phyloP scores from a whole-genome alignment of 345 rosid genomes.

The Hypericum androsaemum region DNA sequence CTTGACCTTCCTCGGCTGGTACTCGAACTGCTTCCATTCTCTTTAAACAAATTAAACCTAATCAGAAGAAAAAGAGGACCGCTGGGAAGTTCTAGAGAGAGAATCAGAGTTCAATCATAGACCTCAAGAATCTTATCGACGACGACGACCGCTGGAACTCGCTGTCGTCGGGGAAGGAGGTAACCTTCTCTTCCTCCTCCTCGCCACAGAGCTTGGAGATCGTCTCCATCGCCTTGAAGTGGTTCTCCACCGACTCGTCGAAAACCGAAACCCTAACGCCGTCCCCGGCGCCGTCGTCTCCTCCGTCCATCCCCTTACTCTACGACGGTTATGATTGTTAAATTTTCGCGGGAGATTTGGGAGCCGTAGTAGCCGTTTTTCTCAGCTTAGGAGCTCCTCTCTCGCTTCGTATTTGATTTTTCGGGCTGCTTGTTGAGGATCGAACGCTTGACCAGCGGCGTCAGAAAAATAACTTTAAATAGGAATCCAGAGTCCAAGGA shows the following conservation, averaged over 20 bases:
- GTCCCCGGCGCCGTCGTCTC: not conserved
- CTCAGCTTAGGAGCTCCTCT: no score
- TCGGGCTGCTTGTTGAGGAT: no score
- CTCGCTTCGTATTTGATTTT: no score
- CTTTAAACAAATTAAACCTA: constrained; percentile 11
- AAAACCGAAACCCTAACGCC: constrained; percentile 43
- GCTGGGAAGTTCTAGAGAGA: not conserved
- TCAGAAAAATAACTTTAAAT: no score
- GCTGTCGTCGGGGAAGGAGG: constrained; percentile 16
- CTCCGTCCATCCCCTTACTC: not conserved
- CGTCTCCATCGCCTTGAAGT: constrained; percentile 45
- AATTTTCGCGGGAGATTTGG: no score
- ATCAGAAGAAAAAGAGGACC: not conserved
- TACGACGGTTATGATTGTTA: not conserved
- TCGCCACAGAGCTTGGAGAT: constrained; percentile 53
- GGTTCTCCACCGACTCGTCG: constrained; percentile 55
- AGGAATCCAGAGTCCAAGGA: no score
- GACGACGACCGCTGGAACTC: constrained; percentile 42
- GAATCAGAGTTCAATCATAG: not conserved
- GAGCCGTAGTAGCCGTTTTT: no score
- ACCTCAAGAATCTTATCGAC: constrained; percentile 62
- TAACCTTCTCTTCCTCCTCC: constrained; percentile 17
- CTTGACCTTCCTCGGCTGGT: constrained; percentile 36
- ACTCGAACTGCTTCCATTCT: constrained; percentile 59
- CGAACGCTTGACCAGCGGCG: no score